Conservation (phyloP, 1,284 basidiomycete species). For the Papiliotrema terrestris region DNA sequence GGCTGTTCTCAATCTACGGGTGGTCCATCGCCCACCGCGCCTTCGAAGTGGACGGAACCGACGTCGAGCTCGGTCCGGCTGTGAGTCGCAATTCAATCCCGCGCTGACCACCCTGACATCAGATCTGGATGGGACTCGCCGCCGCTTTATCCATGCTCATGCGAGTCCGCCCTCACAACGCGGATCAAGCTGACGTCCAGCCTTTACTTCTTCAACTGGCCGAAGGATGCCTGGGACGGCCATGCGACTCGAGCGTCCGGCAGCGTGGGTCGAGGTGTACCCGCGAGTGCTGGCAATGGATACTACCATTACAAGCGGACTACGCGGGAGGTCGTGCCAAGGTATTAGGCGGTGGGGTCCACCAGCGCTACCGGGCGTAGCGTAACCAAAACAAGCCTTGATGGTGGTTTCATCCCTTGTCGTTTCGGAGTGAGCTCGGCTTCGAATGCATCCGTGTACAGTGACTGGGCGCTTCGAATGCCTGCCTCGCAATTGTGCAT, state of each 20-base stretch:
- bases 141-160: conserved; percentile 30
- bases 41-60: conserved; percentile 21
- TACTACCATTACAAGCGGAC: conserved; percentile 48
- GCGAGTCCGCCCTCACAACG: conserved; percentile 16
- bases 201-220: conserved; percentile 36
- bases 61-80: conserved; percentile 33
- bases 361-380: too few species aligned
- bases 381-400: too few species aligned
- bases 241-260: conserved; percentile 18
- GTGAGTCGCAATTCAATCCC: conserved; percentile 14
- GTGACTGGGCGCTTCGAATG: too few species aligned
- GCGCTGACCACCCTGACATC: background rate
- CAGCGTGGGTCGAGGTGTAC: conserved; percentile 27
- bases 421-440: too few species aligned
- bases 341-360: conserved; percentile 10
- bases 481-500: too few species aligned
- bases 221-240: conserved; percentile 39
- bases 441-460: too few species aligned
- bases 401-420: too few species aligned
- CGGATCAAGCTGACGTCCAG: conserved; percentile 13
- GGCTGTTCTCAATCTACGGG: conserved; percentile 44
- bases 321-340: conserved; percentile 39
- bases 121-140: conserved; percentile 44
- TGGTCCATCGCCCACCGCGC: conserved; percentile 42
- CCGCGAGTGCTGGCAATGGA: conserved; percentile 25